Evolutionary conservation across 345 rosid species (phyloP).

Genomic region (Brassica juncea): DNA sequence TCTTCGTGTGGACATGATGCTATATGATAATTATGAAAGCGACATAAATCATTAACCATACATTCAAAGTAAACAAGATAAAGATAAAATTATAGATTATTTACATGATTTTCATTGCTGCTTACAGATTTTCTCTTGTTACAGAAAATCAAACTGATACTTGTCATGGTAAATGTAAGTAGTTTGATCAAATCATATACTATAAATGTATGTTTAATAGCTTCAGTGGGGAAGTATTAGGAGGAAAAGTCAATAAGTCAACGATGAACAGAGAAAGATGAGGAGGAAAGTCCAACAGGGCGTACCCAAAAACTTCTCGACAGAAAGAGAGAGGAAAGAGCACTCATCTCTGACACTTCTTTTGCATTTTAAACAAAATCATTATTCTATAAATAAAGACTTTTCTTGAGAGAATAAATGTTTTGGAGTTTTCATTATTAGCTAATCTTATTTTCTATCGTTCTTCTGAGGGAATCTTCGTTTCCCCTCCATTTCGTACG

Average conservation of each 20-base stretch:
- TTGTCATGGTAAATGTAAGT: background rate
- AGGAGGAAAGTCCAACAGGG: constrained; percentile 32
- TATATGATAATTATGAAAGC: too few species aligned
- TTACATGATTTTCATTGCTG: background rate
- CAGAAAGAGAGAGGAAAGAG: constrained; percentile 28
- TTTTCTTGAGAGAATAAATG: constrained; percentile 15
- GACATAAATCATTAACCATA: too few species aligned
- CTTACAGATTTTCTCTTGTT: background rate
- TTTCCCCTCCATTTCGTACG: constrained; percentile 17
- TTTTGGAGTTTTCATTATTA: constrained; percentile 8
- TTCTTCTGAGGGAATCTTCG: background rate
- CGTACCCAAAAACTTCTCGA: constrained; percentile 11
- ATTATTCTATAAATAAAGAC: constrained; percentile 4
- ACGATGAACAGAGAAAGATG: constrained; percentile 15
- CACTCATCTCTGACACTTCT: constrained; percentile 23
- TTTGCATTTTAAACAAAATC: background rate
- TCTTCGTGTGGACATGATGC: too few species aligned
- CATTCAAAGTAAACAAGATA: too few species aligned
- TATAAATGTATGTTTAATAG: background rate
- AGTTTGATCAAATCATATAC: background rate
- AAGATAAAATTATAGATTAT: too few species aligned
- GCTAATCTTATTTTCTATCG: background rate
- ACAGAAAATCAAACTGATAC: background rate
- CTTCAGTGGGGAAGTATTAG: background rate
- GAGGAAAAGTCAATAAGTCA: constrained; percentile 35